Base-by-base conservation (phyloP, 2,329 filamentous ascomycete species). In the Septoria petroselini region DNA sequence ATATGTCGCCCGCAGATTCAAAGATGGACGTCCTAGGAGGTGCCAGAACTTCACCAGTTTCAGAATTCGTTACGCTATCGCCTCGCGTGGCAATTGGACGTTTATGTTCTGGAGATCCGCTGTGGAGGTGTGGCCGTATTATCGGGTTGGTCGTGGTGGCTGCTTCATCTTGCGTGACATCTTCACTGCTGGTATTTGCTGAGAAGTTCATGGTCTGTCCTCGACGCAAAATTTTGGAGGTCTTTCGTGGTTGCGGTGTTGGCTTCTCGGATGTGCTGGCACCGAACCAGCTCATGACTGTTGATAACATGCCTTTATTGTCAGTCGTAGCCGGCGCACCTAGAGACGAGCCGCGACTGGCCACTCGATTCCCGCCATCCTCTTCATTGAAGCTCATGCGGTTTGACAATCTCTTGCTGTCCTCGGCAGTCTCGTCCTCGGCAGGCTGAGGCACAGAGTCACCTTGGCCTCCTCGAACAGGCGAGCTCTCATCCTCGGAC, bases 1-100 rank as follows among this genome's bases (percentile, higher is more conserved):
- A 79, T 2, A 98, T 73, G 68, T 98, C 91, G 8, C 90, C 88
- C 0, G 93, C 93, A 3, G 91, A 91, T 71, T 98, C 93, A 53
- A 98, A 95, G 55, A 98, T 86, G 0, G 88, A 94, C 0, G 93
- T 97, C 61, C 82, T 86, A 0, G 93, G 93, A 3, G 93, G 93
- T 6, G 88, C 85, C 41, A 65, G 55, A 7, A 63, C 45, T 19
- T 63, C 59, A 25, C 63, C 65, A 5, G 54, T 58, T 8, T 63
- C 58, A 7, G 68, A 62, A 33, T 78, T 73, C 39, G 76, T 71
- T 30, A 75, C 58, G 3, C 77, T 78, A 52, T 78, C 73, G 6
- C 77, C 77, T 47, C 76, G 69, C 3, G 75, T 73, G 3, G 72
- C 70, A 27, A 62, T 59, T 3, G 74, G 74, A 45, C 74, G 68